Evolutionary conservation across 2,329 filamentous ascomycete genomes (phyloP).

Genomic region (Colletotrichum lini): DNA sequence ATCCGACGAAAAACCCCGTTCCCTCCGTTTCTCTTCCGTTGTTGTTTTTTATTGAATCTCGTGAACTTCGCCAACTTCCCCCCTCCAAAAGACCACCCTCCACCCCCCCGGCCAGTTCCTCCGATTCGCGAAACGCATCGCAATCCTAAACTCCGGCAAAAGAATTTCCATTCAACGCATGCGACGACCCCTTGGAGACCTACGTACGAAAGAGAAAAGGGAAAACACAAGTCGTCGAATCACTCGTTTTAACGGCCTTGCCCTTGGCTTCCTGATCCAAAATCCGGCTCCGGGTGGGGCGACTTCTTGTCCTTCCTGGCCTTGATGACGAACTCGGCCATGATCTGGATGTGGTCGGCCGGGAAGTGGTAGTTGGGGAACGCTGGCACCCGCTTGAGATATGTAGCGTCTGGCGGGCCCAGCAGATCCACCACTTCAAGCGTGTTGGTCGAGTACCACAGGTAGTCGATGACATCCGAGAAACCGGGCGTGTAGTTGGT

Average conservation of each 20-base stretch:
- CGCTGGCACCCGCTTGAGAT: slow-evolving; percentile 88
- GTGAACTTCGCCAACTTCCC: slow-evolving; percentile 30
- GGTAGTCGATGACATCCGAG: slow-evolving; percentile 92
- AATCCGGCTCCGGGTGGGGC: slow-evolving; percentile 71
- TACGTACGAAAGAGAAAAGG: slow-evolving; percentile 7
- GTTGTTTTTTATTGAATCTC: slow-evolving; percentile 29
- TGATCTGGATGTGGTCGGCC: slow-evolving; percentile 90
- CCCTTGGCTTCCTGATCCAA: slow-evolving; percentile 58
- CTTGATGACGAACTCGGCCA: slow-evolving; percentile 92
- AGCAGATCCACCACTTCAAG: slow-evolving; percentile 87
- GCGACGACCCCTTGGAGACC: slow-evolving; percentile 10
- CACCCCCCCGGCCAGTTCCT: slow-evolving; percentile 23
- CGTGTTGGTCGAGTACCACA: slow-evolving; percentile 96
- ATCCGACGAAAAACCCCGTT: slow-evolving; percentile 23
- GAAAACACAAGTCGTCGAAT: slow-evolving; percentile 14
- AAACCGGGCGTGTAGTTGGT: slow-evolving; percentile 99
- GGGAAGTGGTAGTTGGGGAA: slow-evolving; percentile 97
- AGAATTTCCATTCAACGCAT: slow-evolving; percentile 39
- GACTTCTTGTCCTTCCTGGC: slow-evolving; percentile 85
- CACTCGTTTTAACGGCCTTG: slow-evolving; percentile 37
- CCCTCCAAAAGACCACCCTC: slow-evolving; percentile 28
- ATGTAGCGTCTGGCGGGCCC: slow-evolving; percentile 87
- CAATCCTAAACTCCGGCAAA: slow-evolving; percentile 44
- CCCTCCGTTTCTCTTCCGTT: slow-evolving; percentile 17
- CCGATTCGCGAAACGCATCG: slow-evolving; percentile 41